These are phyloP conservation scores for Neostapfia colusana DNA, from an alignment of 176 grass and related monocot genomes.

Conservation along the genomic window DNA sequence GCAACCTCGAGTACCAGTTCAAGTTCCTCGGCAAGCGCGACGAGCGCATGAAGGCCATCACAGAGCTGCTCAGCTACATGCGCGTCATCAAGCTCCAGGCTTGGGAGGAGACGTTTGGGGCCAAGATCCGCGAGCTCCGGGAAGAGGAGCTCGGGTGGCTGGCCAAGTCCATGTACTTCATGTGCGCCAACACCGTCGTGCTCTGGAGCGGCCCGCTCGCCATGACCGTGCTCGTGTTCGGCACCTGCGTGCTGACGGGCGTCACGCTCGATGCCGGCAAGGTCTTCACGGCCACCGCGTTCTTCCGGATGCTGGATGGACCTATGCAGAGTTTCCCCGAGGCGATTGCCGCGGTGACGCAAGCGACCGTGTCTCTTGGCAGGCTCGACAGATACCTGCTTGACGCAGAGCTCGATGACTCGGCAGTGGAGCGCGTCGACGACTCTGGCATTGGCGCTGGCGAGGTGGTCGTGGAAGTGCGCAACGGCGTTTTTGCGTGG, in stretches of 20 bases:
- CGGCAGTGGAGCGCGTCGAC: conserved; percentile 28
- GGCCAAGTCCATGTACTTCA: conserved; percentile 68
- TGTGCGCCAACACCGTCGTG: conserved; percentile 60
- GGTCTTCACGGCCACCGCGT: conserved; percentile 59
- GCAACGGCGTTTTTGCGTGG: conserved; percentile 49
- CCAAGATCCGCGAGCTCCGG: conserved; percentile 38
- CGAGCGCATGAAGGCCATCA: conserved; percentile 73
- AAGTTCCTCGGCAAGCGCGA: conserved; percentile 65
- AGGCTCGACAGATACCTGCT: conserved; percentile 64
- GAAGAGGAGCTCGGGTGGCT: conserved; percentile 61
- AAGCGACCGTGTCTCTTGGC: conserved; percentile 57
- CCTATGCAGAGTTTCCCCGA: conserved; percentile 75
- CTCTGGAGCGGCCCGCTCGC: conserved; percentile 57
- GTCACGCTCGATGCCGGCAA: conserved; percentile 55
- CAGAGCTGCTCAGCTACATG: conserved; percentile 67
- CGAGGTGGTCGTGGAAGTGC: conserved; percentile 35
- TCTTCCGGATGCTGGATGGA: conserved; percentile 55
- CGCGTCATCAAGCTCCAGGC: conserved; percentile 75
- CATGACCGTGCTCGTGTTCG: conserved; percentile 59
- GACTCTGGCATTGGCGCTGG: not conserved
- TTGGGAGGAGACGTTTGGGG: conserved; percentile 63
- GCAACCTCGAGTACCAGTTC: conserved; percentile 62
- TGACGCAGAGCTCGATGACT: conserved; percentile 48
- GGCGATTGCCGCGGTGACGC: conserved; percentile 54
- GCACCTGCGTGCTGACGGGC: conserved; percentile 46